phyloP scores from a whole-genome alignment of 768 basidiomycete species.

The Dioszegia hungarica region DNA sequence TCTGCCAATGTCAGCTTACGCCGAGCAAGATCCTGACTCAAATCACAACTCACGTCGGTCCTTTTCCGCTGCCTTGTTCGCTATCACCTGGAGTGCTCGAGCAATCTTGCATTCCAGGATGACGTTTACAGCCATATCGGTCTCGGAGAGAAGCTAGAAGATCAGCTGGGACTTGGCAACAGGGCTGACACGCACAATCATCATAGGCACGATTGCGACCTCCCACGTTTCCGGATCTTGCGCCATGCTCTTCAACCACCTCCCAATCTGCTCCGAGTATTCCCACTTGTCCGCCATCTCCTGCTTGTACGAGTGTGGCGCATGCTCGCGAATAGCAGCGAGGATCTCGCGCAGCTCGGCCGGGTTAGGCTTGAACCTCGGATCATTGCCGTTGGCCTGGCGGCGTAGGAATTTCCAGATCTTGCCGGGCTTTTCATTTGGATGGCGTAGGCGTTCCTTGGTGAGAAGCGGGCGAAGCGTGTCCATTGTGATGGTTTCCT shows the following conservation, averaged over 20 bases:
- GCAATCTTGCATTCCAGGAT: slow-evolving; percentile 19
- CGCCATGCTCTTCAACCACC: slow-evolving; percentile 17
- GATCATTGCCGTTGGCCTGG: slow-evolving; percentile 4
- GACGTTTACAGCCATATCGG: slow-evolving; percentile 27
- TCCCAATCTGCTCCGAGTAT: slow-evolving; percentile 16
- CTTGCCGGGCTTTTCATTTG: slow-evolving; percentile 8
- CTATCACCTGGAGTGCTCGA: slow-evolving; percentile 9
- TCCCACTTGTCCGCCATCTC: slow-evolving; percentile 28
- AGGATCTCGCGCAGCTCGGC: slow-evolving; percentile 29
- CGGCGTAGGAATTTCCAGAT: slow-evolving; percentile 29
- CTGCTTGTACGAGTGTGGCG: slow-evolving; percentile 20
- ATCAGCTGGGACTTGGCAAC: neutral
- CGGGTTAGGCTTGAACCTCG: slow-evolving; percentile 22
- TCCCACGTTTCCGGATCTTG: slow-evolving; percentile 31
- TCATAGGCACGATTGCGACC: slow-evolving; percentile 17
- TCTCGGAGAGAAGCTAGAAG: slow-evolving; percentile 25
- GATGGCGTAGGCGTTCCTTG: slow-evolving; percentile 8
- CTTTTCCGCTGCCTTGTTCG: slow-evolving; percentile 5
- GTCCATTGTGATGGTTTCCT: slow-evolving; percentile 10
- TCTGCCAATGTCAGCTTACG: neutral
- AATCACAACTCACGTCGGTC: neutral
- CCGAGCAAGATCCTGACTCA: too few species aligned
- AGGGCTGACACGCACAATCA: slow-evolving; percentile 18
- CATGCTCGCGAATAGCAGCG: slow-evolving; percentile 8
- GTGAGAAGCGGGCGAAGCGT: slow-evolving; percentile 11